phyloP scores from a whole-genome alignment of 1,139 yeast species.

The Blastobotrys illinoisensis region DNA sequence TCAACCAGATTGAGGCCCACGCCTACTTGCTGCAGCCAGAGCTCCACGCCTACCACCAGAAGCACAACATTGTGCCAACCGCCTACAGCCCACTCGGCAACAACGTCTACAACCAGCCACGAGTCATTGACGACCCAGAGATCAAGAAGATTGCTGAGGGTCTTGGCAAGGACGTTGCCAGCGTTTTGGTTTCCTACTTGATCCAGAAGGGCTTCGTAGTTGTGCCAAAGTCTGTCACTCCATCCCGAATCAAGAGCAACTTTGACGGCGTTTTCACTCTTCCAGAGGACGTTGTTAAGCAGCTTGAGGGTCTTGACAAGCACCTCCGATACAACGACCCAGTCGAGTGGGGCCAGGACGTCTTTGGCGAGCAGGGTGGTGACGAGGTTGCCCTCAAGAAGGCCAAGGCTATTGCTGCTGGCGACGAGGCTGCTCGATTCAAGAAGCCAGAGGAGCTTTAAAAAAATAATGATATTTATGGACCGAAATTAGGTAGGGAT shows the following conservation, averaged over 20 bases:
- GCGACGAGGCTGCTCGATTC: neutral
- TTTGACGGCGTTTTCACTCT: conserved; percentile 46
- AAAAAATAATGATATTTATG: neutral
- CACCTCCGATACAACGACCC: conserved; percentile 48
- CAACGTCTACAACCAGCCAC: conserved; percentile 60
- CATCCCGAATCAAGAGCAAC: conserved; percentile 44
- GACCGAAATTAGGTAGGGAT: too few relatives aligned
- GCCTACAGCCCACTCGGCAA: conserved; percentile 85
- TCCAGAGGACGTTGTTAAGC: conserved; percentile 35
- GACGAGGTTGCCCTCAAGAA: conserved; percentile 59
- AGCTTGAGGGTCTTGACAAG: conserved; percentile 64
- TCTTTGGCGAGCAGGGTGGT: conserved; percentile 47
- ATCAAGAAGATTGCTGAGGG: conserved; percentile 38
- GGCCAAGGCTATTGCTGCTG: conserved; percentile 7
- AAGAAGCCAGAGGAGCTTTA: neutral
- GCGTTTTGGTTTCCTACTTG: conserved; percentile 43
- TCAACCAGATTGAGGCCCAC: conserved; percentile 83
- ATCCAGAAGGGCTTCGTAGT: conserved; percentile 47
- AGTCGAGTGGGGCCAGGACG: conserved; percentile 19
- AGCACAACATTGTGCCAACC: conserved; percentile 58
- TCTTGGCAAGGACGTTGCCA: conserved; percentile 39
- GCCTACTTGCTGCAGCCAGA: conserved; percentile 77
- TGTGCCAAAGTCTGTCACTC: conserved; percentile 61
- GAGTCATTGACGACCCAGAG: conserved; percentile 54
- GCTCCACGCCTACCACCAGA: conserved; percentile 57